These are phyloP conservation scores for Saccharum hybrid DNA, from an alignment of 202 grass and related monocot species.

Conservation along the genomic window DNA sequence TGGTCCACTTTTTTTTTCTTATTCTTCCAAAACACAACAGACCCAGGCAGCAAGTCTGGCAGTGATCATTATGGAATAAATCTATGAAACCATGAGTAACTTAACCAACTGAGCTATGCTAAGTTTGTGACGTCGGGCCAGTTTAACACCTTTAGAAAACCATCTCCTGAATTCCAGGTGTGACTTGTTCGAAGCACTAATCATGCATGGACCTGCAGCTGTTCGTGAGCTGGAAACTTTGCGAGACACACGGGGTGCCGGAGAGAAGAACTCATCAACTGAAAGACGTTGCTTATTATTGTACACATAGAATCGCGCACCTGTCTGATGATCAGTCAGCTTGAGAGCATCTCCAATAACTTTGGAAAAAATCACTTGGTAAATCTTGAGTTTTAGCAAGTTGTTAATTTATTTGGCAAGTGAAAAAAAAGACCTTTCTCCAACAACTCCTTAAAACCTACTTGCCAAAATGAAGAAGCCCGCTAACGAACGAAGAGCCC, in stretches of 20 bases:
- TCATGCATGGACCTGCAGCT: background rate
- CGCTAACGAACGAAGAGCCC: too few relatives aligned
- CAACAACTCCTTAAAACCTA: too few relatives aligned
- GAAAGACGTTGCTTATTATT: background rate
- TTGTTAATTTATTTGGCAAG: too few relatives aligned
- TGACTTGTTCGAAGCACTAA: background rate
- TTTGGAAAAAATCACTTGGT: too few relatives aligned
- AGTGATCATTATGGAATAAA: background rate
- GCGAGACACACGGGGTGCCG: background rate
- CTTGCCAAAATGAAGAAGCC: too few relatives aligned
- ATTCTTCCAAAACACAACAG: background rate
- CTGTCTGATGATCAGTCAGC: background rate
- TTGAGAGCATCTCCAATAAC: too few relatives aligned
- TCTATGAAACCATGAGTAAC: too few relatives aligned
- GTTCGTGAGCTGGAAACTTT: background rate
- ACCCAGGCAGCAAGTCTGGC: background rate
- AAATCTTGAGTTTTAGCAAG: too few relatives aligned
- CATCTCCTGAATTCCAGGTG: background rate
- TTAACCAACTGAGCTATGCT: background rate
- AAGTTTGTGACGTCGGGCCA: background rate
- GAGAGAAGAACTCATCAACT: background rate
- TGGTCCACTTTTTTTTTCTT: background rate
- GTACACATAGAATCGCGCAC: background rate
- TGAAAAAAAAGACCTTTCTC: too few relatives aligned
- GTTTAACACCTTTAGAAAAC: background rate